These are phyloP conservation scores for Cytospora chrysosperma DNA, from an alignment of 2,329 filamentous ascomycete genomes.

Conservation along the genomic window DNA sequence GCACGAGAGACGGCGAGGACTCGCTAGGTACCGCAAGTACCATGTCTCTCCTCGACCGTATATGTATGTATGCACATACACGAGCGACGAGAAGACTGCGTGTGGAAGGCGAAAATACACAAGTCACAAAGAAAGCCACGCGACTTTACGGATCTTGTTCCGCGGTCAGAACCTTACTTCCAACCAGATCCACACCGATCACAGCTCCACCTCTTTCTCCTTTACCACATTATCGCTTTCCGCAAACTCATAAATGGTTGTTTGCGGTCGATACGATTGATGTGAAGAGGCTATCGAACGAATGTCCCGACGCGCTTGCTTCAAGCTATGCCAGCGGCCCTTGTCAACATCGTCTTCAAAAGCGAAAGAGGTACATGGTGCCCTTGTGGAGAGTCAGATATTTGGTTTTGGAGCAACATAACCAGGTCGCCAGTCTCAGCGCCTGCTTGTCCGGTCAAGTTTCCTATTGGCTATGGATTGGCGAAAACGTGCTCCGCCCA, in stretches of 20 bases:
- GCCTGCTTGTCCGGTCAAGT: not conserved
- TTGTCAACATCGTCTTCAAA: not conserved
- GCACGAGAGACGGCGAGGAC: not conserved
- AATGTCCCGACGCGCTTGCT: not conserved
- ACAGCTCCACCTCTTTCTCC: not conserved
- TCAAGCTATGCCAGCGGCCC: not conserved
- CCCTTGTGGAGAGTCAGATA: not conserved
- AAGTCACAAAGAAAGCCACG: conserved; percentile 21
- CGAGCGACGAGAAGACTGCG: not conserved
- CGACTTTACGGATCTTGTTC: conserved; percentile 17
- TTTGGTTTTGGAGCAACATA: not conserved
- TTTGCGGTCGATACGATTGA: not conserved
- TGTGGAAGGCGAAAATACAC: conserved; percentile 15
- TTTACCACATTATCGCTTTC: not conserved
- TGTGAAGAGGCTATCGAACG: not conserved
- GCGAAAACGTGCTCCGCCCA: not conserved
- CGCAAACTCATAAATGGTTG: not conserved
- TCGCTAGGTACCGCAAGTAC: not conserved
- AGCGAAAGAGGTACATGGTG: not conserved
- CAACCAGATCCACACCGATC: not conserved
- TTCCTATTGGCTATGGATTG: not conserved
- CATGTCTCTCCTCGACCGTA: not conserved
- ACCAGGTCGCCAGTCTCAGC: conserved; percentile 1
- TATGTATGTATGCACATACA: conserved; percentile 1
- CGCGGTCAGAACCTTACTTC: conserved; percentile 10